Base-by-base conservation (phyloP, 2,329 filamentous ascomycete genomes). In the Sporothrix pallida region DNA sequence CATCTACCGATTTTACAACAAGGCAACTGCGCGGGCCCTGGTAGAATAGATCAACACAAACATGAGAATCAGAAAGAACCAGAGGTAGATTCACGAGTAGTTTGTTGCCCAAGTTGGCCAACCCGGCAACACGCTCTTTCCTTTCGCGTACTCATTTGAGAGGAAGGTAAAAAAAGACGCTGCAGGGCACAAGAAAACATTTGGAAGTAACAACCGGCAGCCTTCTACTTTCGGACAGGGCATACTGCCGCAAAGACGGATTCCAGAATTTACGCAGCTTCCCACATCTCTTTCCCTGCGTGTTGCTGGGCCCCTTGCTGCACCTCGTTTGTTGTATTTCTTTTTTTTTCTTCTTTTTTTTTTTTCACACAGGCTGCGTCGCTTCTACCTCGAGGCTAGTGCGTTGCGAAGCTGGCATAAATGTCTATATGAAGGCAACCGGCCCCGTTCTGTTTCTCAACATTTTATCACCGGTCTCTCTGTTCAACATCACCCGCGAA, bases 171-270 rank as follows among this genome's bases (percentile, higher is more conserved):
- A 52, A 48, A 7, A 67, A 65, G 42, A 52, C 23, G 46, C n/a
- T 50, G 65, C 65, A 68, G 46, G 3, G 15, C 48, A 23, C 23
- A 31, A 37, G 23, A 68, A 52, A 26, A 13, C 12, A 50, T 50
- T 26, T 8, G 52, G 68, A 70, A 48, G 68, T 26, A 46, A 48
- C 52, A 37, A 46, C 68, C 68, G 31, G 52, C 70, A 31, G 42
- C 42, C 17, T 65, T 65, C n/a, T 44, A 7, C 17, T 10, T 26
- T 44, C 23, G 42, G 42, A 31, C 26, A 48, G 17, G 17, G 62
- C 42, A 2, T 20, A 12, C 42, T 13, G 12, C 20, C 62, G 48
- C 10, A 67, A 12, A 48, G 42, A 48, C 42, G 2, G 62, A 13
- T 31, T 50, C 20, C 31, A 15, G n/a, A 68, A 68, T n/a, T 31